These are phyloP conservation scores for Xylariales sp. DNA, from an alignment of 2,329 filamentous ascomycete species.

Conservation along the genomic window DNA sequence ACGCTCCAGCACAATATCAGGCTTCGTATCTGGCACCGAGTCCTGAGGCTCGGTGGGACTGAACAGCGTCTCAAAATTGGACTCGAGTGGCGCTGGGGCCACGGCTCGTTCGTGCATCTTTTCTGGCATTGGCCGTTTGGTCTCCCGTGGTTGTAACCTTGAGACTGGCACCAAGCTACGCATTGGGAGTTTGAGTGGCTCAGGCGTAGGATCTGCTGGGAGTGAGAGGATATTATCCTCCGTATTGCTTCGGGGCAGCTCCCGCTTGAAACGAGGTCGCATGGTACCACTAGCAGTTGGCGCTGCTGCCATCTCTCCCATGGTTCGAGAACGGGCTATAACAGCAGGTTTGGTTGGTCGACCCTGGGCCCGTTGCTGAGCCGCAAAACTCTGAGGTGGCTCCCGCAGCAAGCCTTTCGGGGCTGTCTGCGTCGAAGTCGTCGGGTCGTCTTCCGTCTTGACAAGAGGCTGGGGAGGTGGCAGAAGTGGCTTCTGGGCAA, in stretches of 20 bases:
- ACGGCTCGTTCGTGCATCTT: slow-evolving; percentile 10
- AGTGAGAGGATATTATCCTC: slow-evolving; percentile 19
- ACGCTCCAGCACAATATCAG: slow-evolving; percentile 53
- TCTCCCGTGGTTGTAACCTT: slow-evolving; percentile 5
- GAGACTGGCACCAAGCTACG: slow-evolving; percentile 13
- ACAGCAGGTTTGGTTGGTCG: slow-evolving; percentile 32
- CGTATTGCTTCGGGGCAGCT: slow-evolving; percentile 21
- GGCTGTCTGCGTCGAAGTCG: slow-evolving; percentile 26
- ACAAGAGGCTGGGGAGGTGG: slow-evolving; percentile 26
- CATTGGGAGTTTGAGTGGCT: slow-evolving; percentile 11
- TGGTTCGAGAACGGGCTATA: slow-evolving; percentile 25
- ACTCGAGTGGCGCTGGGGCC: slow-evolving; percentile 7
- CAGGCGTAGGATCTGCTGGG: slow-evolving; percentile 12
- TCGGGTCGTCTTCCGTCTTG: slow-evolving; percentile 30
- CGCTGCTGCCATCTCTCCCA: slow-evolving; percentile 24
- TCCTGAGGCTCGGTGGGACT: slow-evolving; percentile 48
- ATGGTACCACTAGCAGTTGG: slow-evolving; percentile 24
- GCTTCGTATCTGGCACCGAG: slow-evolving; percentile 47
- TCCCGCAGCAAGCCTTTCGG: slow-evolving; percentile 43
- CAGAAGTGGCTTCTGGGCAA: slow-evolving; percentile 27
- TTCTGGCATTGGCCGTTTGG: slow-evolving; percentile 3
- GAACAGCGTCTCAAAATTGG: slow-evolving; percentile 42
- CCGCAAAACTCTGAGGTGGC: slow-evolving; percentile 61
- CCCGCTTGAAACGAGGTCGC: slow-evolving; percentile 23
- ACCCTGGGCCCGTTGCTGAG: slow-evolving; percentile 57